Evolutionary conservation across 768 basidiomycete genomes (phyloP).

Genomic region (Rhizopogon vesiculosus): DNA sequence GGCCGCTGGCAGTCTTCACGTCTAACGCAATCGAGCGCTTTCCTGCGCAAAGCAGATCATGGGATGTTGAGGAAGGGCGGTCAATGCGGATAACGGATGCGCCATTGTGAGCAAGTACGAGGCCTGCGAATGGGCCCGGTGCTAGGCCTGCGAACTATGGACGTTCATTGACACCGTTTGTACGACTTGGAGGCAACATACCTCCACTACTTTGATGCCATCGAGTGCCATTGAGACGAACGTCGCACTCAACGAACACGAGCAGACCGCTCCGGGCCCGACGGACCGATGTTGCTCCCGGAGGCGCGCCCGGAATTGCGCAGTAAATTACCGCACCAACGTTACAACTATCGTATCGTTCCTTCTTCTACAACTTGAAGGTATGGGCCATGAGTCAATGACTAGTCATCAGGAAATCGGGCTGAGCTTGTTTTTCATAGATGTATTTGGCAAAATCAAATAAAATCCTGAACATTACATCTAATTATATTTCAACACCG

Average conservation of each 20-base stretch:
- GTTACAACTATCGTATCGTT: too few relatives aligned
- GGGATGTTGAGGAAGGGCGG: conserved; percentile 39
- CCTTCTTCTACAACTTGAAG: too few relatives aligned
- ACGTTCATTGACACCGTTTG: not conserved
- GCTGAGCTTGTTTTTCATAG: too few relatives aligned
- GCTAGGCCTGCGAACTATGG: conserved; percentile 76
- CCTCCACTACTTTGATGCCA: conserved; percentile 51
- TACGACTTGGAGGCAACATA: not conserved
- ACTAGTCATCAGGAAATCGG: too few relatives aligned
- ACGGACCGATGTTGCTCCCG: too few relatives aligned
- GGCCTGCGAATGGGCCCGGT: conserved; percentile 75
- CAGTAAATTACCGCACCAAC: too few relatives aligned
- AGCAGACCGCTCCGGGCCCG: too few relatives aligned
- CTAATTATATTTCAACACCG: too few relatives aligned
- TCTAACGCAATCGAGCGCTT: conserved; percentile 76
- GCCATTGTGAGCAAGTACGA: conserved; percentile 76
- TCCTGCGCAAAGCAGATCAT: conserved; percentile 59
- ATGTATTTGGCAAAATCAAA: too few relatives aligned
- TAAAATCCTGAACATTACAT: too few relatives aligned
- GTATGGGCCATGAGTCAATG: too few relatives aligned
- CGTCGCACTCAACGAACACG: not conserved
- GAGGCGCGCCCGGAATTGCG: too few relatives aligned
- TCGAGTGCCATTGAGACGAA: conserved; percentile 37
- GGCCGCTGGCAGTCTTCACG: conserved; percentile 56
- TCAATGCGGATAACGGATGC: conserved; percentile 76